phyloP scores from a whole-genome alignment of 352 stramenopile genomes.

The Blastocystis sp. region DNA sequence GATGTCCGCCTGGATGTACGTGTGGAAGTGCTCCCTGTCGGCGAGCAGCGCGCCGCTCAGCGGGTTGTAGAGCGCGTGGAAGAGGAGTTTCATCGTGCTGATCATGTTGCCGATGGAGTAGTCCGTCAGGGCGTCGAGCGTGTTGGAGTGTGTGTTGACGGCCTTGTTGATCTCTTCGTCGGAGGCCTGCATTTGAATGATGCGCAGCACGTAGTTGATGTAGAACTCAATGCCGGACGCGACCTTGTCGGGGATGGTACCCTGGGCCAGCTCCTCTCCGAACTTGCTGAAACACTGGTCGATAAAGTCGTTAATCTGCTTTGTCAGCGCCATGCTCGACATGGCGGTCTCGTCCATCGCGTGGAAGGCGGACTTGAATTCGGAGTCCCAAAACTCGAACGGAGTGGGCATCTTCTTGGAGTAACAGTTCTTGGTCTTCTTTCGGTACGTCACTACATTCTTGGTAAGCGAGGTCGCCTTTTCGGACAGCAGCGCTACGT shows the following conservation, averaged over 20 bases:
- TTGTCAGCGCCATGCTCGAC: conserved; percentile 4
- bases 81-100: conserved; percentile 35
- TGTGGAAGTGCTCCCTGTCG: conserved; percentile 7
- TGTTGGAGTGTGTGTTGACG: conserved; percentile 2
- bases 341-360: conserved; percentile 4
- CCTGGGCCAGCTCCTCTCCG: background rate
- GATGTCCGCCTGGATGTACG: conserved; percentile 46
- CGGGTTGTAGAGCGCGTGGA: conserved; percentile 52
- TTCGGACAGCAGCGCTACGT: background rate
- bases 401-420: conserved; percentile 52
- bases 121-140: conserved; percentile 45
- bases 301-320: conserved; percentile 38
- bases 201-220: conserved; percentile 58
- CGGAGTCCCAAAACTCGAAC: conserved; percentile 30
- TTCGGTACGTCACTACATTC: conserved; percentile 30
- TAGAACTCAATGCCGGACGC: conserved; percentile 57
- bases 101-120: conserved; percentile 44
- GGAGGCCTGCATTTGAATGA: conserved; percentile 53
- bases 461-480: conserved; percentile 14
- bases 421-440: conserved; percentile 70
- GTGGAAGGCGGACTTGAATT: conserved; percentile 8
- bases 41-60: background rate
- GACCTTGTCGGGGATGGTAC: conserved; percentile 29
- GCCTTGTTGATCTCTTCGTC: conserved; percentile 55
- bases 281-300: conserved; percentile 33